These are phyloP conservation scores for Talaromyces sp. DNA, from an alignment of 2,329 filamentous ascomycete genomes.

Conservation along the genomic window DNA sequence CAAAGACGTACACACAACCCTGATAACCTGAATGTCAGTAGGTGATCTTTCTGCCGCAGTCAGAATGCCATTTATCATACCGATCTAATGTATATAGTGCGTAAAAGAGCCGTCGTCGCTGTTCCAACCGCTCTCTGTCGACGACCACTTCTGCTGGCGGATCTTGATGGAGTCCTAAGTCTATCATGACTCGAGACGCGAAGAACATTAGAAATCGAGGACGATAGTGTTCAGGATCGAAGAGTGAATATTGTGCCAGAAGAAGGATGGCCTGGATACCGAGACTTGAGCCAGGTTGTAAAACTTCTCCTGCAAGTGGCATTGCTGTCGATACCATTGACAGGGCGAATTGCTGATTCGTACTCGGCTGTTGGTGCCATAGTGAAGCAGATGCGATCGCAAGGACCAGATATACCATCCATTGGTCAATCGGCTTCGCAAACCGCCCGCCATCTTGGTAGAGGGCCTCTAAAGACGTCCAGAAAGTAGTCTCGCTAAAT, in stretches of 20 bases:
- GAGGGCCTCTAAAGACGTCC: slow-evolving; percentile 73
- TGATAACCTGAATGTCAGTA: slow-evolving; percentile 37
- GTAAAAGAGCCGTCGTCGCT: slow-evolving; percentile 80
- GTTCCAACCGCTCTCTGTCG: slow-evolving; percentile 67
- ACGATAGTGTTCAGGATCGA: slow-evolving; percentile 88
- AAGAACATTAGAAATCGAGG: slow-evolving; percentile 92
- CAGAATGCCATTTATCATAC: slow-evolving; percentile 45
- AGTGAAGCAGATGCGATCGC: slow-evolving; percentile 74
- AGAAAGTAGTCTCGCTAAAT: slow-evolving; percentile 74
- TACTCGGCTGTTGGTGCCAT: slow-evolving; percentile 63
- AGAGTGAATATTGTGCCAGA: slow-evolving; percentile 81
- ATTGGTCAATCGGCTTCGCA: slow-evolving; percentile 68
- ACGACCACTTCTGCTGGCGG: slow-evolving; percentile 67
- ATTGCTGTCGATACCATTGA: slow-evolving; percentile 64
- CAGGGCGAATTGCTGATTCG: slow-evolving; percentile 59
- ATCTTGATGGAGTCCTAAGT: slow-evolving; percentile 90
- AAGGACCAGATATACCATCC: slow-evolving; percentile 83
- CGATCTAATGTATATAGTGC: slow-evolving; percentile 87
- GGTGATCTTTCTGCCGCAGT: not conserved
- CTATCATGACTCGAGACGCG: slow-evolving; percentile 79
- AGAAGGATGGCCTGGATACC: slow-evolving; percentile 86
- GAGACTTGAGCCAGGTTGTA: slow-evolving; percentile 76
- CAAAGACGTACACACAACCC: slow-evolving; percentile 83
- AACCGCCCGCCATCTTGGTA: slow-evolving; percentile 66
- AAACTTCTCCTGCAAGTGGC: slow-evolving; percentile 72